A percentile compares a stretch with the other conserved stretches of the same genome.
These are phyloP conservation scores for Trichoderma parareesei DNA, from an alignment of 495 filamentous ascomycete genomes.

Conservation along the genomic window DNA sequence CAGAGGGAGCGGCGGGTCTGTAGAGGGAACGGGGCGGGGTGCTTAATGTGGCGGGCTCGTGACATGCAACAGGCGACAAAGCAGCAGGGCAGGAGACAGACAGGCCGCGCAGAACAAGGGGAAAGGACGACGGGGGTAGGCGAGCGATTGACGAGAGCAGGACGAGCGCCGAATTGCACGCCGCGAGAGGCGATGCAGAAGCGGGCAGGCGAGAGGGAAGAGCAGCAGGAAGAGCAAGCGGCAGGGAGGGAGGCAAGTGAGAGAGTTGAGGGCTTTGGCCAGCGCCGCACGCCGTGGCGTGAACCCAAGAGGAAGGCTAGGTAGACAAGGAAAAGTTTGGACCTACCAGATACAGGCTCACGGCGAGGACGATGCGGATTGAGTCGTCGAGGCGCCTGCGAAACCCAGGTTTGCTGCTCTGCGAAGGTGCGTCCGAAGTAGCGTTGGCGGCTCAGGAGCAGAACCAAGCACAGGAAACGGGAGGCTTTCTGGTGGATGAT, in stretches of 20 bases:
- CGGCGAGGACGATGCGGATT: not conserved
- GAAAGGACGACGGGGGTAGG: not conserved
- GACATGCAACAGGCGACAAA: not conserved
- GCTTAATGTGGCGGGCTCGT: constrained; percentile 10
- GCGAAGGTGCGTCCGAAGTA: not conserved
- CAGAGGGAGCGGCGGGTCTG: constrained; percentile 6
- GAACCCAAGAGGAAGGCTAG: not conserved
- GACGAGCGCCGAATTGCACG: not conserved
- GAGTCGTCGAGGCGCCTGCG: not conserved
- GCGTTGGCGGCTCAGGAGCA: constrained; percentile 8
- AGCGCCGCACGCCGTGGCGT: not conserved
- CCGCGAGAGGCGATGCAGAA: not conserved
- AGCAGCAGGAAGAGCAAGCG: not conserved
- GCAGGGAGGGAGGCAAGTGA: not conserved
- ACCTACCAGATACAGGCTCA: not conserved
- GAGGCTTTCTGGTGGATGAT: constrained; percentile 7
- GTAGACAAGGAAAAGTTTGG: not conserved
- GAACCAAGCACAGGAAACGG: not conserved
- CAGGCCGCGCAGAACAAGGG: not conserved
- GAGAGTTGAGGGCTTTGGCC: not conserved
- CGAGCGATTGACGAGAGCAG: not conserved
- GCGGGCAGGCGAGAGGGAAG: not conserved
- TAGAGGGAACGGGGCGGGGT: constrained; percentile 3
- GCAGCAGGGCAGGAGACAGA: not conserved
- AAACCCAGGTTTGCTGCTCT: not conserved